Conservation (phyloP, 2,329 filamentous ascomycete species). For the Fusarium sororula region DNA sequence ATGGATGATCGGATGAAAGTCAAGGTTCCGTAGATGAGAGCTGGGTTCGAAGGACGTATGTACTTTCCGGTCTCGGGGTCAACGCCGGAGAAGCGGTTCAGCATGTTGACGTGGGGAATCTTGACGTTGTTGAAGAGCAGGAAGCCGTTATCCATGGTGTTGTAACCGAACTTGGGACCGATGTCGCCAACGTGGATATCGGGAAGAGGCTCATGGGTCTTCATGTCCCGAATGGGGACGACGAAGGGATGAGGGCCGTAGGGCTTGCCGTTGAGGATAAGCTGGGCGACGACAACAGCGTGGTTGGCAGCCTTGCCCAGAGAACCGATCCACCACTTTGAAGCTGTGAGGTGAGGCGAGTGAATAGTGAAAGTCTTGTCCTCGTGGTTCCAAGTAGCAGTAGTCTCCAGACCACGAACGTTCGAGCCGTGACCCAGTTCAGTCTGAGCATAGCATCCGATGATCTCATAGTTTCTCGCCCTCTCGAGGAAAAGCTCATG, state of each 20-base stretch:
- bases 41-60: conserved; percentile 70
- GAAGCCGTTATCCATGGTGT: conserved; percentile 86
- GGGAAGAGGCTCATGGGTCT: conserved; percentile 74
- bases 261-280: conserved; percentile 72
- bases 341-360: conserved; percentile 76
- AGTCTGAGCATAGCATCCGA: conserved; percentile 84
- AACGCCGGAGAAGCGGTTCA: conserved; percentile 75
- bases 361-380: conserved; percentile 81
- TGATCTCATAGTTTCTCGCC: conserved; percentile 74
- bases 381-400: conserved; percentile 75
- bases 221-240: conserved; percentile 75
- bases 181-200: conserved; percentile 82
- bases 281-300: conserved; percentile 81
- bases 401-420: conserved; percentile 76
- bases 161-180: conserved; percentile 82
- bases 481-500: conserved; percentile 76
- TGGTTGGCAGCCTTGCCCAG: conserved; percentile 80
- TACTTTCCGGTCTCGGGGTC: conserved; percentile 76
- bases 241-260: conserved; percentile 83
- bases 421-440: conserved; percentile 84
- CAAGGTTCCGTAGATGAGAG: conserved; percentile 77
- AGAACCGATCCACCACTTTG: conserved; percentile 88
- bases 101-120: conserved; percentile 77
- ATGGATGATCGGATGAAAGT: conserved; percentile 80
- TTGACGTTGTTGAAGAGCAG: conserved; percentile 78